Conservation (phyloP, 805 yeast genomes). For the Jamesozyma rosinii region DNA sequence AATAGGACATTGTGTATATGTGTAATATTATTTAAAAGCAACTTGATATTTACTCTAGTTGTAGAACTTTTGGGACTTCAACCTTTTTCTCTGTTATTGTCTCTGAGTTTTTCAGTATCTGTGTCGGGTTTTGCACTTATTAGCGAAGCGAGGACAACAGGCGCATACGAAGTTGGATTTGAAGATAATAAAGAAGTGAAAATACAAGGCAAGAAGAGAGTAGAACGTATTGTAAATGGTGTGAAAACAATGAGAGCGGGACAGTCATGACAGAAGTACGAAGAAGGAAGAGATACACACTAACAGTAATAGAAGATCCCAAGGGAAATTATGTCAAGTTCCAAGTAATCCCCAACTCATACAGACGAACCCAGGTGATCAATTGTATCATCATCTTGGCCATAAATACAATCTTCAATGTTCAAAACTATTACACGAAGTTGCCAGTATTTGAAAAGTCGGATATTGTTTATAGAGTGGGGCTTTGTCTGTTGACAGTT, state of each 20-base stretch:
- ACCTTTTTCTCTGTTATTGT: too few relatives aligned
- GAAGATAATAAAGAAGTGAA: too few relatives aligned
- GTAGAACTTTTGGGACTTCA: too few relatives aligned
- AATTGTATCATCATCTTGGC: constrained; percentile 1
- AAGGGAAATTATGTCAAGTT: constrained; percentile 9
- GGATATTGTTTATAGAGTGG: not conserved
- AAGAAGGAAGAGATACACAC: constrained; percentile 1
- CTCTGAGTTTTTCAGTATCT: too few relatives aligned
- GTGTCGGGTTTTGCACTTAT: too few relatives aligned
- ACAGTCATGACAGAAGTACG: not conserved
- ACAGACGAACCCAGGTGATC: not conserved
- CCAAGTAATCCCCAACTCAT: constrained; percentile 9
- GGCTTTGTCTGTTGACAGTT: not conserved
- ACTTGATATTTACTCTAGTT: too few relatives aligned
- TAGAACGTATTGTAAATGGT: too few relatives aligned
- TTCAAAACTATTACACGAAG: not conserved
- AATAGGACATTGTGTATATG: too few relatives aligned
- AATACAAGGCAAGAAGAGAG: too few relatives aligned
- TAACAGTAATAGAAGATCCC: constrained; percentile 5
- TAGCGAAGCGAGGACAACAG: too few relatives aligned
- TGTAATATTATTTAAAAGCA: too few relatives aligned
- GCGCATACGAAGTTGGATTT: too few relatives aligned
- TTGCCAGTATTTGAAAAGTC: not conserved
- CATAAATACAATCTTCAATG: not conserved
- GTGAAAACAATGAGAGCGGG: not conserved